Percentiles rank a stretch among this genome's conserved stretches.
Evolutionary conservation across 2,329 filamentous ascomycete genomes (phyloP).

Genomic region (Aspergillus chevalieri): DNA sequence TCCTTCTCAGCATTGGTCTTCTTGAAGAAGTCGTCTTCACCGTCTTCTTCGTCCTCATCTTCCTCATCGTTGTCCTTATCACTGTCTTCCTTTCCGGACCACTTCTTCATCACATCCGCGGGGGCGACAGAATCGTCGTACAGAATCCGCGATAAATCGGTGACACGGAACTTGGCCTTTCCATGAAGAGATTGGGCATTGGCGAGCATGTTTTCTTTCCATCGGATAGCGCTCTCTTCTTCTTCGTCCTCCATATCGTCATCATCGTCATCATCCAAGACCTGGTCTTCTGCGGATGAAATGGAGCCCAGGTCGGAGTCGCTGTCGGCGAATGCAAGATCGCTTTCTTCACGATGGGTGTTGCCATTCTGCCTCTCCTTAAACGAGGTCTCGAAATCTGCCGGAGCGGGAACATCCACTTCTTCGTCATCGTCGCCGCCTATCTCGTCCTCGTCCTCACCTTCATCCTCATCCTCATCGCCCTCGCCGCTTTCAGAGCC

Average conservation of each 20-base stretch:
- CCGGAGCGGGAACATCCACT: slow-evolving; percentile 34
- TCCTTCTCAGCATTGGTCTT: slow-evolving; percentile 47
- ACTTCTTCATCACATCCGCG: slow-evolving; percentile 67
- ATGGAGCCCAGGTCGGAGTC: slow-evolving; percentile 93
- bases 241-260: slow-evolving; percentile 54
- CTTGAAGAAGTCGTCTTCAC: slow-evolving; percentile 59
- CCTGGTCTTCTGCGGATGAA: slow-evolving; percentile 57
- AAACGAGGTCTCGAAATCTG: slow-evolving; percentile 40
- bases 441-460: slow-evolving; percentile 29
- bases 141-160: slow-evolving; percentile 78
- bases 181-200: slow-evolving; percentile 67
- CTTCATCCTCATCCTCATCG: slow-evolving; percentile 43
- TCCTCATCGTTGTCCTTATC: slow-evolving; percentile 45
- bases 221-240: slow-evolving; percentile 67
- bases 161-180: slow-evolving; percentile 66
- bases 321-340: slow-evolving; percentile 88
- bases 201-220: slow-evolving; percentile 82
- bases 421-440: slow-evolving; percentile 33
- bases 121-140: slow-evolving; percentile 78
- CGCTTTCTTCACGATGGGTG: slow-evolving; percentile 54
- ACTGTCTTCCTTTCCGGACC: slow-evolving; percentile 65
- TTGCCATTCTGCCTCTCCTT: slow-evolving; percentile 47
- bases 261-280: slow-evolving; percentile 46
- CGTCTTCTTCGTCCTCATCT: slow-evolving; percentile 55
- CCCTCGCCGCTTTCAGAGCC: slow-evolving; percentile 47